Evolutionary conservation across 2,329 filamentous ascomycete species (phyloP), one percentile per base, ranked within the genome.

Genomic region (Curvularia eragrostidis): DNA sequence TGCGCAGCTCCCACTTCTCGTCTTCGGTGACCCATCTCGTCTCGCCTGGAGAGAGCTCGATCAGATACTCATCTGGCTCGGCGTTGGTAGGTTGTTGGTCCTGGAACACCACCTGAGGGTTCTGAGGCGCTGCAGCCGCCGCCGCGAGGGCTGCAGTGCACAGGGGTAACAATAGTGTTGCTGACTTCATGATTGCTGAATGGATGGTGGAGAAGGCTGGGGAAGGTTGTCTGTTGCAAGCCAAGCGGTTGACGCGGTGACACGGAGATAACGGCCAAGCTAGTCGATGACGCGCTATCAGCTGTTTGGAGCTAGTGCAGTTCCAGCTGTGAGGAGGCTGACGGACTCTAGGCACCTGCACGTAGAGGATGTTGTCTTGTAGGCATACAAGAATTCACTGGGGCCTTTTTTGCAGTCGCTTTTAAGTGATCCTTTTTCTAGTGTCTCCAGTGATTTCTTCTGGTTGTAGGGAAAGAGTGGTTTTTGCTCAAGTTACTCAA

Each of bases 11-110:
- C 93, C 94, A 97, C 79, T 98, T 99, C 80, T 97, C 88, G 34
- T 97, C 91, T 71, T 98, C 94, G 0, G 91, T 96, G 30, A 97
- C 89, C 90, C 91, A 95, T 82, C 85, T 82, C 23, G 89, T 93
- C 74, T 94, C 84, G 54, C 91, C 92, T 3, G 92, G 92, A n/a
- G 86, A 85, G 24, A 95, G 83, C 81, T 98, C 93, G 63, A 99
- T 88, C 46, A 96, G 83, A 76, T 75, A 77, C 64, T 73, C 63
- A 49, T 75, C 73, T 8, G 64, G 62, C 52, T 75, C 73, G 36
- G 63, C 65, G 46, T 70, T 62, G 43, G 68, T 67, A 10, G 62
- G 54, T 54, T 71, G 66, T 23, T 61, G 61, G 28, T 74, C 70
- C 50, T 75, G 68, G 12, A 76, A 60, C 19, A 75, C 62, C 34